Evolutionary conservation across 192 early-diverging fungal species (phyloP).

Genomic region (Umbelopsis vinacea): DNA sequence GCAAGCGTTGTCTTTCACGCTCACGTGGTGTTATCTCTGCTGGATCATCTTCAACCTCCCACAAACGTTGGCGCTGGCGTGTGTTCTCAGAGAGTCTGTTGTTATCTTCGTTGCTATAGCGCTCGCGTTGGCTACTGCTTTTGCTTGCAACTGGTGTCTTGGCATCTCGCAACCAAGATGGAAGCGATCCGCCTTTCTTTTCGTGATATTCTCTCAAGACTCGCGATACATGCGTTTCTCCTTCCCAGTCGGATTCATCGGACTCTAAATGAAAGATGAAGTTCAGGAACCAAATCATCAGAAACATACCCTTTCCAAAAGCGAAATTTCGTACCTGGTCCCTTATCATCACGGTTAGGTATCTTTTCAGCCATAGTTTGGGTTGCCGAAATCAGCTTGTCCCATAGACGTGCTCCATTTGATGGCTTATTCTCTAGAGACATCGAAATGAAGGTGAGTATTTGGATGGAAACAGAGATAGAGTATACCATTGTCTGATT

Average conservation of each 20-base stretch:
- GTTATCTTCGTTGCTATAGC: constrained; percentile 1
- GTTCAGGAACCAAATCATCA: not conserved
- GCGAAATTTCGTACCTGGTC: constrained; percentile 27
- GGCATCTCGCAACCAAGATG: constrained; percentile 32
- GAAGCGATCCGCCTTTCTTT: constrained; percentile 47
- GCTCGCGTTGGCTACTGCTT: not conserved
- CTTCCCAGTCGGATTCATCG: constrained; percentile 59
- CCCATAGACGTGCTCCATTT: constrained; percentile 30
- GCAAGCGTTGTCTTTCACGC: constrained; percentile 1
- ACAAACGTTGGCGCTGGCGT: not conserved
- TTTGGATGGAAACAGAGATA: not conserved
- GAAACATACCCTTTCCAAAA: not conserved
- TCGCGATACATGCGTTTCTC: constrained; percentile 58
- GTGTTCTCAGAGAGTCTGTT: constrained; percentile 13
- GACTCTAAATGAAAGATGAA: constrained; percentile 48
- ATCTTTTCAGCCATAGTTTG: constrained; percentile 30
- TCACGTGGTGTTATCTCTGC: not conserved
- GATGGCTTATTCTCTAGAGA: constrained; percentile 26
- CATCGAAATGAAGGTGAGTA: not conserved
- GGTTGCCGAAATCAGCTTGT: constrained; percentile 33
- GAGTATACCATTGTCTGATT: not conserved
- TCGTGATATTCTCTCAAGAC: constrained; percentile 56
- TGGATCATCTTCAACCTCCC: constrained; percentile 9
- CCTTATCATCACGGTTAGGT: constrained; percentile 30
- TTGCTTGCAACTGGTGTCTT: constrained; percentile 1